Percentiles rank a stretch among this genome's conserved stretches.
Evolutionary conservation across 345 rosid genomes (phyloP).

Genomic region (Aegle marmelos): DNA sequence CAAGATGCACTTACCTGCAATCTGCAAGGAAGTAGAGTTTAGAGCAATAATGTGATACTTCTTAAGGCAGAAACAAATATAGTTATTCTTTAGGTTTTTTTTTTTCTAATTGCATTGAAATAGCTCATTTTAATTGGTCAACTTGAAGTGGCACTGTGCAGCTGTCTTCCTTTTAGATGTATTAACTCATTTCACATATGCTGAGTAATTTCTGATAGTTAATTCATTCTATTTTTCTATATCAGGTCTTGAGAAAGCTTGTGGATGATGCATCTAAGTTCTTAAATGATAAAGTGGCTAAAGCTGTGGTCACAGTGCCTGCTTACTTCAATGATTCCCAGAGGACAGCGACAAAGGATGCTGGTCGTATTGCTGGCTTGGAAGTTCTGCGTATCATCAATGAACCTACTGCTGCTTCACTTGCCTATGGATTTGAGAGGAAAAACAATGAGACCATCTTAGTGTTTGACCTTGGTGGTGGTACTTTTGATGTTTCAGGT

Average conservation of each 20-base stretch:
- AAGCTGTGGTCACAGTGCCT: constrained; percentile 72
- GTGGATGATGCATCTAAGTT: constrained; percentile 92
- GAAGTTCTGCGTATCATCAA: constrained; percentile 92
- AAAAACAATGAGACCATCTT: constrained; percentile 92
- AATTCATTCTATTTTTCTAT: constrained; percentile 2
- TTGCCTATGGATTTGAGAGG: constrained; percentile 95
- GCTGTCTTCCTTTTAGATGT: background rate
- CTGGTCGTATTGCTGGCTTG: constrained; percentile 80
- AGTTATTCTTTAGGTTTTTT: background rate
- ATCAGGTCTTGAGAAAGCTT: constrained; percentile 89
- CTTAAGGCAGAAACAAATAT: background rate
- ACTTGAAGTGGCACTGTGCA: background rate
- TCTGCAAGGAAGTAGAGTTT: background rate
- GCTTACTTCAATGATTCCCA: constrained; percentile 86
- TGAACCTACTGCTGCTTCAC: constrained; percentile 94
- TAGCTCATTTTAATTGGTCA: background rate
- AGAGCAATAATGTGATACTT: background rate
- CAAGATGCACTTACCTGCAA: background rate
- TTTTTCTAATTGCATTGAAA: background rate
- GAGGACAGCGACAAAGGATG: constrained; percentile 97
- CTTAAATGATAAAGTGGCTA: constrained; percentile 61
- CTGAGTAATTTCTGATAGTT: background rate
- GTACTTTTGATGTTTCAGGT: constrained; percentile 55
- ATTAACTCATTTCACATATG: background rate
- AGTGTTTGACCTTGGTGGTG: constrained; percentile 99